A percentile compares a stretch with the other conserved stretches of the same genome.
phyloP scores from a whole-genome alignment of 2,329 filamentous ascomycete genomes.

The Botrytis deweyae region DNA sequence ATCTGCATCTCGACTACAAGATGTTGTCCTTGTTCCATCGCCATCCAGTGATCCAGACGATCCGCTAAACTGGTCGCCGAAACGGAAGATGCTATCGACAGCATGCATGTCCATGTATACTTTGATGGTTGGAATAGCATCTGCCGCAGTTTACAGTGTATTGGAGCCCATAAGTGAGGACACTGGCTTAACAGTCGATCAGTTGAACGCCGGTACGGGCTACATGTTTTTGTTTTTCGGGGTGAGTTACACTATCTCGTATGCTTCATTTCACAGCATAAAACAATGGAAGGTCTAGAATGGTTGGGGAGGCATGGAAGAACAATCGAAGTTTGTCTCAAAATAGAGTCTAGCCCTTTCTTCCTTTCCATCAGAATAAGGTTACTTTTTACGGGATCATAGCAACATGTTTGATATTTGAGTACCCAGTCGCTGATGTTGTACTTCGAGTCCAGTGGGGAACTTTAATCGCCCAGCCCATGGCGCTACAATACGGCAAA shows the following conservation, averaged over 20 bases:
- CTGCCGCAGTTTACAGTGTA: conserved; percentile 51
- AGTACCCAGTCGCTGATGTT: neutral
- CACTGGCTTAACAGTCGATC: conserved; percentile 46
- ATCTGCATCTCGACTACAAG: conserved; percentile 31
- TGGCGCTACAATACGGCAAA: conserved; percentile 52
- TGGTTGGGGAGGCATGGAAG: neutral
- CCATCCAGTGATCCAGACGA: conserved; percentile 43
- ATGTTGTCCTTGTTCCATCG: conserved; percentile 38
- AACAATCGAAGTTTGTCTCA: neutral
- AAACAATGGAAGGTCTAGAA: too few species aligned
- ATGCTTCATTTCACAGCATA: neutral
- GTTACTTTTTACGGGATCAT: neutral
- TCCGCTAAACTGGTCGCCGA: conserved; percentile 42
- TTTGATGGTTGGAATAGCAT: conserved; percentile 49
- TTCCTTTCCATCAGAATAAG: neutral
- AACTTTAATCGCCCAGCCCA: conserved; percentile 51
- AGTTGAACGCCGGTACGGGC: conserved; percentile 51
- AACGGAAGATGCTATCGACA: conserved; percentile 39
- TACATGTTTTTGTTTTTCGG: conserved; percentile 49
- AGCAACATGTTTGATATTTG: neutral
- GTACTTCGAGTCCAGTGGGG: conserved; percentile 48
- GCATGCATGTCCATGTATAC: conserved; percentile 44
- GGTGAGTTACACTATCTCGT: conserved; percentile 7
- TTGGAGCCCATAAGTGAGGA: conserved; percentile 48
- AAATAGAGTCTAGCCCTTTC: neutral